Base-by-base conservation (phyloP, 2,329 filamentous ascomycete species). In the Bimuria novae-zelandiae region DNA sequence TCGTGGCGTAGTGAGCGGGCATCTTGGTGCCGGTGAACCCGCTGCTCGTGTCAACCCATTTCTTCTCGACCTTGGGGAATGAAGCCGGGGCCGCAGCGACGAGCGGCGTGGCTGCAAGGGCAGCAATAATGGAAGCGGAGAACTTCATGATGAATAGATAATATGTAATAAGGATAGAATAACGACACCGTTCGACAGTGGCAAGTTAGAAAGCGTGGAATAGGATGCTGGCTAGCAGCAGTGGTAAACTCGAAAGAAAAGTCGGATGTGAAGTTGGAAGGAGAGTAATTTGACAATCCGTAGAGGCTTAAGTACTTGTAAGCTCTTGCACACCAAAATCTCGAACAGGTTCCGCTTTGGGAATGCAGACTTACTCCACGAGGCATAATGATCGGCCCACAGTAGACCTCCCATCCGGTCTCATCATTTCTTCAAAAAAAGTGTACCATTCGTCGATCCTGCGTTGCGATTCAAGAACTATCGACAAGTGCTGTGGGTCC, bases 161-260 rank as follows among this genome's bases (percentile, higher is more conserved):
- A 19, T 44, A 55, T 25, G 10, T 40, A 25, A 23, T 37, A 48
- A 45, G 35, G 19, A 37, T 42, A 37, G 40, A 14, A 45, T 46
- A 29, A 6, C 7, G 12, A 37, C 42, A 63, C 68, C 68, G 68
- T 51, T 48, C 68, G 55, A 67, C 68, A 71, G 67, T 59, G 36
- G 32, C 22, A 22, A 58, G 19, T 30, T 42, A 46, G 55, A 51
- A 37, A 52, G 59, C 36, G 46, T 51, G 46, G 41, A 57, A 42
- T 32, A 45, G 41, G 55, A 55, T 47, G 62, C 68, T 51, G 67
- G 35, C 66, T 69, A n/a, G 67, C 61, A 55, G 52, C 43, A 47
- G 25, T n/a, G n/a, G n/a, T n/a, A n/a, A n/a, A n/a, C n/a, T n/a
- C 49, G 17, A 52, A 32, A 46, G 41, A 37, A 53, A 57, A 49